These are phyloP conservation scores for Orbilia javanica DNA, from an alignment of 2,329 filamentous ascomycete genomes.

Conservation along the genomic window DNA sequence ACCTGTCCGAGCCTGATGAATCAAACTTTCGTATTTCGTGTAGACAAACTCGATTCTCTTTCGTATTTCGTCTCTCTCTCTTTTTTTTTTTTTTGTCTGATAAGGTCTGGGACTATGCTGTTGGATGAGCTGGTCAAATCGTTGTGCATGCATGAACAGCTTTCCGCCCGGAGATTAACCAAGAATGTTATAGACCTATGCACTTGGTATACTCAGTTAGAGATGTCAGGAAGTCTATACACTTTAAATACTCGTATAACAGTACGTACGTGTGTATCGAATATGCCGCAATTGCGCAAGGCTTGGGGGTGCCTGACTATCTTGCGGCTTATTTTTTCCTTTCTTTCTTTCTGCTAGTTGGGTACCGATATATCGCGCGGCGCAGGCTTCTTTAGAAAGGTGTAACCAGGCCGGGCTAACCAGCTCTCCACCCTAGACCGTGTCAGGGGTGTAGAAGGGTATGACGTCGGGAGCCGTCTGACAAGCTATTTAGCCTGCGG, in stretches of 20 bases:
- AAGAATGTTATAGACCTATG: no score
- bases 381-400: not conserved
- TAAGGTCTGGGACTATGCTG: not conserved
- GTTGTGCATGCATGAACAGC: not conserved
- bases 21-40: not conserved
- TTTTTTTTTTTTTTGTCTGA: not conserved
- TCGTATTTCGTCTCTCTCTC: not conserved
- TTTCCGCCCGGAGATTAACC: no score
- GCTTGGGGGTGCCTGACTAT: conserved; percentile 3
- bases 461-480: conserved; percentile 8
- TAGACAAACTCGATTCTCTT: not conserved
- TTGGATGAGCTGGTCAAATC: not conserved
- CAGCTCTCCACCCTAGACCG: no score
- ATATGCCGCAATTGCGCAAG: not conserved
- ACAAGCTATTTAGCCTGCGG: conserved; percentile 19
- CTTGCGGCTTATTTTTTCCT: not conserved
- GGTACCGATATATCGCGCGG: not conserved
- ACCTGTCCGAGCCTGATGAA: not conserved
- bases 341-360: not conserved
- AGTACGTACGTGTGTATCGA: not conserved
- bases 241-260: no score
- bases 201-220: no score
- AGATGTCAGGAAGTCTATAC: no score
- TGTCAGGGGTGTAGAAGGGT: not conserved
- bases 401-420: not conserved